These are phyloP conservation scores for Candida boidinii DNA, from an alignment of 805 yeast species.

Conservation along the genomic window DNA sequence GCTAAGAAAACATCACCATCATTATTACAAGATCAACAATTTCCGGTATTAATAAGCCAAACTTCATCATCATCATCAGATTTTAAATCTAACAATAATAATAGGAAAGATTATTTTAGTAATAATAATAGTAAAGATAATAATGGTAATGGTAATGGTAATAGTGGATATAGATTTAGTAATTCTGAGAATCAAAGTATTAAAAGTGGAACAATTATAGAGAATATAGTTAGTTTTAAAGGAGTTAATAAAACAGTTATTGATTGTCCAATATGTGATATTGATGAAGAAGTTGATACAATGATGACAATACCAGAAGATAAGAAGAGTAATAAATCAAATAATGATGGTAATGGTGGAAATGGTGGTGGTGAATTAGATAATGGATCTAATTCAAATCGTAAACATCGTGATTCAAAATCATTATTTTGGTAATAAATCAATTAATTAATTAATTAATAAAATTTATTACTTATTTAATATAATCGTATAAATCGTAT, in stretches of 20 bases:
- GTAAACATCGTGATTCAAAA: too few species aligned
- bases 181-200: slow-evolving; percentile 5
- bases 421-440: too few species aligned
- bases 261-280: slow-evolving; percentile 45
- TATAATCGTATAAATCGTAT: too few species aligned
- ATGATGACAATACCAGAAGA: slow-evolving; percentile 5
- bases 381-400: too few species aligned
- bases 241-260: slow-evolving; percentile 85
- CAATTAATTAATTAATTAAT: too few species aligned
- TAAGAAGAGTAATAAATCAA: background rate
- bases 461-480: too few species aligned
- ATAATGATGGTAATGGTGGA: background rate
- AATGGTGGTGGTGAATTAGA: slow-evolving; percentile 5
- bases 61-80: too few species aligned
- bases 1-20: too few species aligned
- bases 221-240: slow-evolving; percentile 71
- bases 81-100: too few species aligned
- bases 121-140: background rate
- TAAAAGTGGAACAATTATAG: slow-evolving; percentile 59
- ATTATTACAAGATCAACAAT: too few species aligned
- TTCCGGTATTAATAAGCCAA: too few species aligned
- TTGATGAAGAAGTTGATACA: slow-evolving; percentile 35
- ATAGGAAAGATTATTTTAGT: too few species aligned
- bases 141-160: background rate
- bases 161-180: background rate